These are phyloP conservation scores for Colletotrichum karsti DNA, from an alignment of 2,329 filamentous ascomycete species.

Conservation along the genomic window DNA sequence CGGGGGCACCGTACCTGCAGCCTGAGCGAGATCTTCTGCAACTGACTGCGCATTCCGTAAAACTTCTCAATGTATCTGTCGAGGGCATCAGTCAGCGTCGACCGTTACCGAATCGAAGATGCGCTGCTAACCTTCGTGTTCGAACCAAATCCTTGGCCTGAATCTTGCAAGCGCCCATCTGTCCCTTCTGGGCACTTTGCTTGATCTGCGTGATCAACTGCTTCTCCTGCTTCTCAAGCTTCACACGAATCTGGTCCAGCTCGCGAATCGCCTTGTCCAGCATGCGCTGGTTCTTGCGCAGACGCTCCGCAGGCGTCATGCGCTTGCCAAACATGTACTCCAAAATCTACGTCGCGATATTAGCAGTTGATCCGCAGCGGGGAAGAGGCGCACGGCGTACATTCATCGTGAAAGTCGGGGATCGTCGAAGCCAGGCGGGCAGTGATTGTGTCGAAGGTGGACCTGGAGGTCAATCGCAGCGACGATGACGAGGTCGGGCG, in stretches of 20 bases:
- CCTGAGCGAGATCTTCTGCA: constrained; percentile 93
- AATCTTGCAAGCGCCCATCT: constrained; percentile 98
- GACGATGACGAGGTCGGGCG: constrained; percentile 1
- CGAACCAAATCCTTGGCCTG: constrained; percentile 97
- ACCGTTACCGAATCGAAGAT: background rate
- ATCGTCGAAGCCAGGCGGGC: background rate
- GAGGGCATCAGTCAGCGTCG: background rate
- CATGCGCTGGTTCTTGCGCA: constrained; percentile 93
- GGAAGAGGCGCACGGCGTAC: constrained; percentile 46
- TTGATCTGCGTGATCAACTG: constrained; percentile 96
- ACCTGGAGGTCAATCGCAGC: background rate
- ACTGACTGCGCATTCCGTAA: constrained; percentile 95
- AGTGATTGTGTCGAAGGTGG: background rate
- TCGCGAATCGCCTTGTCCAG: constrained; percentile 98
- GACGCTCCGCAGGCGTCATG: constrained; percentile 93
- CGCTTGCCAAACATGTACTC: constrained; percentile 99
- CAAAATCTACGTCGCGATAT: constrained; percentile 73
- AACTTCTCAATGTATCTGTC: constrained; percentile 94
- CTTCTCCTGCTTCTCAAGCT: constrained; percentile 99
- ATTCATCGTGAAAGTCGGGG: constrained; percentile 58
- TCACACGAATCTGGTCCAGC: constrained; percentile 91
- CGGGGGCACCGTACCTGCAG: constrained; percentile 74
- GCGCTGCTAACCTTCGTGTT: constrained; percentile 73
- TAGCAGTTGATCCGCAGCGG: constrained; percentile 24
- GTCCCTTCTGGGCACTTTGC: constrained; percentile 96